phyloP scores from a whole-genome alignment of 1,139 yeast species.

The Pneumocystis jirovecii region DNA sequence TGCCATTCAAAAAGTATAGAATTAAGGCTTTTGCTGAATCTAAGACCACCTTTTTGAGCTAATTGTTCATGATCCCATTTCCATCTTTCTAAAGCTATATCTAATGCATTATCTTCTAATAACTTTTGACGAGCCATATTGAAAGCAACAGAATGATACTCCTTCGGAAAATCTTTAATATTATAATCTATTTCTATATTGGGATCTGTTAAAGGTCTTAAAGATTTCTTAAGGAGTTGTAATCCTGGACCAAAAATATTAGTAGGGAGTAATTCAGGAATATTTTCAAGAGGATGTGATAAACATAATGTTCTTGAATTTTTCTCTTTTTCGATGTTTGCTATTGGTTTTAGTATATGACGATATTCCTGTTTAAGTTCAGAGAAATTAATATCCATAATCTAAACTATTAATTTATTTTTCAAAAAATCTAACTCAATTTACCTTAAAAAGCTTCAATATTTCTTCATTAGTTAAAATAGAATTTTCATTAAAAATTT shows the following conservation, averaged over 20 bases:
- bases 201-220: constrained; percentile 16
- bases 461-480: constrained; percentile 45
- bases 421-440: constrained; percentile 15
- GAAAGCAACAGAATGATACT: constrained; percentile 33
- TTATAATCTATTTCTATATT: constrained; percentile 19
- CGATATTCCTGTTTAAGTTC: constrained; percentile 23
- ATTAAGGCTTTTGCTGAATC: constrained; percentile 44
- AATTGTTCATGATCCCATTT: constrained; percentile 62
- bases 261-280: constrained; percentile 35
- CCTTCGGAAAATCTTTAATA: constrained; percentile 34
- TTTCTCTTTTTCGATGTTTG: not conserved
- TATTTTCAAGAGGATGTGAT: constrained; percentile 6
- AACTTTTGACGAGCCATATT: constrained; percentile 63
- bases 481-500: constrained; percentile 50
- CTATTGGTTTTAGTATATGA: constrained; percentile 1
- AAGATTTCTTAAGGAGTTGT: constrained; percentile 16
- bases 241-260: constrained; percentile 15
- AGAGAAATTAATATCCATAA: constrained; percentile 26
- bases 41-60: constrained; percentile 44
- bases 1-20: constrained; percentile 69
- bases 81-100: constrained; percentile 83
- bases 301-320: constrained; percentile 2
- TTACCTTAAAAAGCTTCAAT: not conserved
- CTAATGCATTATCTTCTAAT: constrained; percentile 64
- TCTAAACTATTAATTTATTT: constrained; percentile 31